Evolutionary conservation across 1,284 basidiomycete genomes (phyloP).

Genomic region (Pyrrhoderma noxium): DNA sequence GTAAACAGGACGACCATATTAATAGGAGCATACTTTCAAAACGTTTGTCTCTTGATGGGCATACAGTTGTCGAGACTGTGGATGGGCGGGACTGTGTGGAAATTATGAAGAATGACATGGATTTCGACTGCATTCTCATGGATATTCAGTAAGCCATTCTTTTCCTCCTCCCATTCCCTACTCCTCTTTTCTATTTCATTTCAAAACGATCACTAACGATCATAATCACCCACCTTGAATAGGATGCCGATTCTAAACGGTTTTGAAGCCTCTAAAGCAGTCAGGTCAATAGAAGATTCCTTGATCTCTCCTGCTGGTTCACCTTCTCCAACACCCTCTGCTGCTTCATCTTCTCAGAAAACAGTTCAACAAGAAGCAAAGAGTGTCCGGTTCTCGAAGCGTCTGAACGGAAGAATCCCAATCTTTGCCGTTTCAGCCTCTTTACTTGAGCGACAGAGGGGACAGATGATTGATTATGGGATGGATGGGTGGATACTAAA

Average conservation of each 20-base stretch:
- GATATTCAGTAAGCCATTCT: slow-evolving; percentile 63
- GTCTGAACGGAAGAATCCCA: slow-evolving; percentile 66
- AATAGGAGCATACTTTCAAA: slow-evolving; percentile 72
- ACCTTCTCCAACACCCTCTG: slow-evolving; percentile 15
- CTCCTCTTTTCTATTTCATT: neutral
- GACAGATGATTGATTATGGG: slow-evolving; percentile 50
- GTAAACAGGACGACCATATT: slow-evolving; percentile 61
- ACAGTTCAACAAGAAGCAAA: too few relatives aligned
- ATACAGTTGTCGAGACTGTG: slow-evolving; percentile 58
- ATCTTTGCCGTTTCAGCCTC: slow-evolving; percentile 84
- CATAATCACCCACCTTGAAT: slow-evolving; percentile 4
- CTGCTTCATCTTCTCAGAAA: too few relatives aligned
- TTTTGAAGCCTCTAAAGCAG: slow-evolving; percentile 62
- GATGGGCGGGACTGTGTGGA: slow-evolving; percentile 78
- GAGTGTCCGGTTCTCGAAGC: slow-evolving; percentile 40
- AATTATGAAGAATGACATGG: slow-evolving; percentile 48
- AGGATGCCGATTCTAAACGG: slow-evolving; percentile 85
- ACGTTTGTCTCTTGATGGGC: slow-evolving; percentile 60
- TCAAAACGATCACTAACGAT: too few relatives aligned
- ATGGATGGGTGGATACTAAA: slow-evolving; percentile 88
- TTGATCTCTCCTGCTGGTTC: slow-evolving; percentile 14
- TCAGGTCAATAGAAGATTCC: slow-evolving; percentile 51
- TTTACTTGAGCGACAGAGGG: slow-evolving; percentile 54
- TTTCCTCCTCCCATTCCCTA: neutral
- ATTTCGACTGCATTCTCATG: slow-evolving; percentile 77